Percentiles rank a stretch among this genome's conserved stretches.
Conservation (phyloP, 345 rosid species). For the Eucalyptus curtisii region DNA sequence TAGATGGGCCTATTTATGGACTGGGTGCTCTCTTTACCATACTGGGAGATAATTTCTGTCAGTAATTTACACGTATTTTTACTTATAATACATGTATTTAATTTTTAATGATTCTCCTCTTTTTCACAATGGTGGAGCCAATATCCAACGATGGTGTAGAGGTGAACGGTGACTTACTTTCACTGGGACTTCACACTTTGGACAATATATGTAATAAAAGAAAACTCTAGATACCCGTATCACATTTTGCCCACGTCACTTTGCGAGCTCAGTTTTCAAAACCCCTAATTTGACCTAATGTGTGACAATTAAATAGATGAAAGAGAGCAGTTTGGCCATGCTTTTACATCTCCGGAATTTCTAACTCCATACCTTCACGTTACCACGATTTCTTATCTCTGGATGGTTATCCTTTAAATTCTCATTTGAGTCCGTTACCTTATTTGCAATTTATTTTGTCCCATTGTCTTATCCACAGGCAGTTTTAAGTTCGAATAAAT, state of each 20-base stretch:
- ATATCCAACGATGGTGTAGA: not conserved
- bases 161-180: not conserved
- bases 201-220: not conserved
- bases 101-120: not conserved
- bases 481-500: too few relatives aligned
- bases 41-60: not conserved
- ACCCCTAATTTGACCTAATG: too few relatives aligned
- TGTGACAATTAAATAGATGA: too few relatives aligned
- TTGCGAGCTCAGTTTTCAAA: too few relatives aligned
- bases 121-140: not conserved
- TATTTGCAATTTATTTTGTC: too few relatives aligned
- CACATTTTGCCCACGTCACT: too few relatives aligned
- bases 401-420: too few relatives aligned
- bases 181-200: not conserved
- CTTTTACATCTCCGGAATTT: too few relatives aligned
- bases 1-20: not conserved
- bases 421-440: fast-evolving
- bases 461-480: too few relatives aligned
- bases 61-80: not conserved
- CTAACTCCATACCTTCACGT: too few relatives aligned
- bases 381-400: too few relatives aligned
- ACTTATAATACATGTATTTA: not conserved
- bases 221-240: not conserved
- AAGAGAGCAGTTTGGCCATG: too few relatives aligned
- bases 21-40: not conserved